Evolutionary conservation across 1,284 basidiomycete genomes (phyloP).

Genomic region (Trametes sp.): DNA sequence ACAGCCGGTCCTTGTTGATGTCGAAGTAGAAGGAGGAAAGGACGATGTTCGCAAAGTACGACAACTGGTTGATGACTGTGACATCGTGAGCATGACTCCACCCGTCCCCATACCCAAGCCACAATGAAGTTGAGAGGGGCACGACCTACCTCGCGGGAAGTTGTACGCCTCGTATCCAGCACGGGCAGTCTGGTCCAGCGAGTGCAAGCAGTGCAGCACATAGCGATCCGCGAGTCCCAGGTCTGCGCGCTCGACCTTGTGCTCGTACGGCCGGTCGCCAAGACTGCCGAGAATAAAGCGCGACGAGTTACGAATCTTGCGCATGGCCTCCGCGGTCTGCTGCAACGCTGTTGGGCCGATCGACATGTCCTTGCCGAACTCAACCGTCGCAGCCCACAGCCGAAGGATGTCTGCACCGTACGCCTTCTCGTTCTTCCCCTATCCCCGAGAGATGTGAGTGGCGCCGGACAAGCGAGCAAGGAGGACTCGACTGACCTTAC

Average conservation of each 20-base stretch:
- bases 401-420: conserved; percentile 91
- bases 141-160: conserved; percentile 80
- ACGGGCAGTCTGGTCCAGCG: conserved; percentile 71
- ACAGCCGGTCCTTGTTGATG: conserved; percentile 90
- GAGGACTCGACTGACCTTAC: conserved; percentile 60
- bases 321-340: conserved; percentile 80
- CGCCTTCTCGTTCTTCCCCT: conserved; percentile 26
- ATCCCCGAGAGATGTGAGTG: background rate
- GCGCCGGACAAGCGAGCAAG: background rate
- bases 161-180: conserved; percentile 80
- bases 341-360: conserved; percentile 84
- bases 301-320: conserved; percentile 89
- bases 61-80: conserved; percentile 65
- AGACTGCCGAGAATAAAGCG: conserved; percentile 93
- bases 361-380: conserved; percentile 90
- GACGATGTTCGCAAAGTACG: conserved; percentile 74
- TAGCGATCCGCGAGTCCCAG: conserved; percentile 83
- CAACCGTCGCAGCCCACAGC: conserved; percentile 92
- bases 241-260: conserved; percentile 51
- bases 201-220: conserved; percentile 85
- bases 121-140: background rate
- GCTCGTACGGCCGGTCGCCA: conserved; percentile 47
- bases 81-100: background rate
- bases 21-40: conserved; percentile 92
- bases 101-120: background rate